Evolutionary conservation across 129 eudicot genomes (phyloP), one percentile per base, ranked within the genome.

Genomic region (Pittosporum tobira): DNA sequence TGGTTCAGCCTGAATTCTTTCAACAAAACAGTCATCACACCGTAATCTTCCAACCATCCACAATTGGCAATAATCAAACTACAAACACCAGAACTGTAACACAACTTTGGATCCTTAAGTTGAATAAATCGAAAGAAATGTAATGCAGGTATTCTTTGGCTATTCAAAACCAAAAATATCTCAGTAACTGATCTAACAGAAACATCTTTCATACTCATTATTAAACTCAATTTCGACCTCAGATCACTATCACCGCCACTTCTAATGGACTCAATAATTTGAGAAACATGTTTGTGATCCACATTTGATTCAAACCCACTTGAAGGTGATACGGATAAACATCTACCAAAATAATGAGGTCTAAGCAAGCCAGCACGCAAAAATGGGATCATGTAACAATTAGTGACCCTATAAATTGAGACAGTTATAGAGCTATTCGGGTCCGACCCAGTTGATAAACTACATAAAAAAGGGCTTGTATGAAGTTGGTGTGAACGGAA

Each of bases 21-120:
- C 61, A 84, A 69, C 50, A 76, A 28, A n/a, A 20, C 26, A 47
- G 25, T 61, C 97, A 88, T 84, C 7, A 77, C 68, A 11, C 70
- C 71, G 5, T 74, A 79, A 64, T 88, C 93, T 47, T 68, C 76
- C 38, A 85, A 74, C 76, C 81, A 67, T 31, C 95, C 95, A 46
- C 88, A 68, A 57, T 88, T 88, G 67, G 68, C 78, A 69, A 85
- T 68, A 28, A 77, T 71, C 52, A 81, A 61, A 45, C 95, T 84
- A 77, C 93, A 81, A 69, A 88, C 38, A 57, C 52, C 66, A 11
- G 69, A 77, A 63, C 70, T 79, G 36, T 49, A 51, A 23, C 62
- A 68, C 46, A 78, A 31, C 51, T 61, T 61, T 20, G 67, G 63
- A 57, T 76, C 30, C 30, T 34, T 68, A 59, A 43, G 66, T 26